Evolutionary conservation across 1,139 yeast species (phyloP).

Genomic region (Diutina siamensis): DNA sequence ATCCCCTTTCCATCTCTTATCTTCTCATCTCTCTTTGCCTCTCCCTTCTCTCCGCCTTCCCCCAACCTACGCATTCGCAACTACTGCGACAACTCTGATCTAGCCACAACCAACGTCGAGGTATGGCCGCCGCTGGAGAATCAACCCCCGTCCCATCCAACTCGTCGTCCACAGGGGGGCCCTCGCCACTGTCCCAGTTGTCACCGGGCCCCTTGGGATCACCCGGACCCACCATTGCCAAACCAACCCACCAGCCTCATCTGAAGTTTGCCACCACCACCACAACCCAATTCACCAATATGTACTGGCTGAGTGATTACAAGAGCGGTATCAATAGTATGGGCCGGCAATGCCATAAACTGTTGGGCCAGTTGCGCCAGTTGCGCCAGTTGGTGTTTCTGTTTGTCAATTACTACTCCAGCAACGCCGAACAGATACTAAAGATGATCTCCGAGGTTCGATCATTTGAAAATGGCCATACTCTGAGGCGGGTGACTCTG

Average conservation of each 20-base stretch:
- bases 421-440: constrained; percentile 25
- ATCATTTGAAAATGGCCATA: neutral
- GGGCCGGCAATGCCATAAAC: constrained; percentile 20
- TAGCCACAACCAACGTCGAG: neutral
- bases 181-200: neutral
- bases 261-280: neutral
- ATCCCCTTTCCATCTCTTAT: no score
- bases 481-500: neutral
- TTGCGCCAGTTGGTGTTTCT: constrained; percentile 27
- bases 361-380: constrained; percentile 32
- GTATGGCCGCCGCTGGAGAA: neutral
- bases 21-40: no score
- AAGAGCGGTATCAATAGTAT: constrained; percentile 24
- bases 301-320: constrained; percentile 36
- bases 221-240: neutral
- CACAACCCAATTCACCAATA: constrained; percentile 13
- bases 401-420: constrained; percentile 26
- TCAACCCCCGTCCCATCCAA: neutral
- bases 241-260: neutral
- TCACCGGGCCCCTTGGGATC: neutral
- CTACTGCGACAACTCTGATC: no score
- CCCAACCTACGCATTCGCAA: no score
- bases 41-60: no score
- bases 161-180: neutral
- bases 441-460: constrained; percentile 7